Conservation (phyloP, 306 rosid species). For the Spatholobus suberectus region DNA sequence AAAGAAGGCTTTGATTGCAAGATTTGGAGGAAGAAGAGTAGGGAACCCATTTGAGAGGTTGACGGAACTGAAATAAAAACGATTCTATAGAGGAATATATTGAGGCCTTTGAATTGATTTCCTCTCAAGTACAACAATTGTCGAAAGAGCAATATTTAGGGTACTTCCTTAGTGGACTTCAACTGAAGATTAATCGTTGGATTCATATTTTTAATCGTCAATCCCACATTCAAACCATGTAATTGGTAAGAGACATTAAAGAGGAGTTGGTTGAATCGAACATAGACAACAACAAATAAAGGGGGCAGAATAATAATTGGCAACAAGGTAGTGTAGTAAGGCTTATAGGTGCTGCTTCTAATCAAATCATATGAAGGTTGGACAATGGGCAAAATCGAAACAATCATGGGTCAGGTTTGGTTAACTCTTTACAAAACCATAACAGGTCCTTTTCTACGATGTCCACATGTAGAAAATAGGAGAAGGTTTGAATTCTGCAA, state of each 20-base stretch:
- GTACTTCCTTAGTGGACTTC: not conserved
- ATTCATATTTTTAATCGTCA: not conserved
- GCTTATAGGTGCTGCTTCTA: not conserved
- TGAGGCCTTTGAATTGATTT: no score
- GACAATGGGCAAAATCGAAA: not conserved
- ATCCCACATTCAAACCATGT: not conserved
- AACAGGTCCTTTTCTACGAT: no score
- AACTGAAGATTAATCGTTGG: not conserved
- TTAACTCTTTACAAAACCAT: no score
- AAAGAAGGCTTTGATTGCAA: no score
- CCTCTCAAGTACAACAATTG: no score
- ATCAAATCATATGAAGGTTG: not conserved
- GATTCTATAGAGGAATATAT: no score
- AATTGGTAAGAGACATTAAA: not conserved
- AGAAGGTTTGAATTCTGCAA: no score
- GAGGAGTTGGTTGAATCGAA: not conserved
- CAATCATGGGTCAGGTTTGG: no score
- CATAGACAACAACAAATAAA: not conserved
- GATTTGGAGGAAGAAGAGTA: no score
- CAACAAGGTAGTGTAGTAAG: not conserved
- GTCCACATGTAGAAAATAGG: no score
- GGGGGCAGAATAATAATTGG: not conserved
- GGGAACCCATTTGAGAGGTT: no score
- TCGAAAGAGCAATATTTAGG: not conserved
- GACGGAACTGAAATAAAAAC: no score